Conservation (phyloP, 257 asterid species). For the Solanum arcanum region DNA sequence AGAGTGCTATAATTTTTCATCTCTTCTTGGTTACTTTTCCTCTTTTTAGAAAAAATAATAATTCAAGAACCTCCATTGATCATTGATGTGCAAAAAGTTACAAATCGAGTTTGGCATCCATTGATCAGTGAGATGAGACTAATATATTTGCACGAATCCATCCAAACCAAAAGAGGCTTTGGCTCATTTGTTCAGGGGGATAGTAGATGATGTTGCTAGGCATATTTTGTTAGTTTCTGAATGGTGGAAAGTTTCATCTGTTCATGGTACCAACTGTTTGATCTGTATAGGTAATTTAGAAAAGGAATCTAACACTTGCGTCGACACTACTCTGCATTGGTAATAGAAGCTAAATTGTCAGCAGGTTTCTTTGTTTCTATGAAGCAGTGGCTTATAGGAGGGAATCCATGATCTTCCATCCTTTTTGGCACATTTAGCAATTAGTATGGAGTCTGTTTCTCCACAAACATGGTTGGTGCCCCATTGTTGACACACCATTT, state of each 20-base stretch:
- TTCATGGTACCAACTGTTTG: neutral
- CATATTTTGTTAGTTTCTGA: neutral
- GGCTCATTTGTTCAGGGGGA: neutral
- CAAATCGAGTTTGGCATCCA: neutral
- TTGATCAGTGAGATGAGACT: neutral
- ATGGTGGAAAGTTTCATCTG: neutral
- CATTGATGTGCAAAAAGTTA: neutral
- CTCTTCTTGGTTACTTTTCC: neutral
- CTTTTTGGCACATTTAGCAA: neutral
- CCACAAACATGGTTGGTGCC: neutral
- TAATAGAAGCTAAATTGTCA: neutral
- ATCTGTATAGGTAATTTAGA: neutral
- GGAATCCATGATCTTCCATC: neutral
- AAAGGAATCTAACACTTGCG: neutral
- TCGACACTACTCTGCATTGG: neutral
- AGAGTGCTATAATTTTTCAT: neutral
- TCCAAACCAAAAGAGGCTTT: neutral
- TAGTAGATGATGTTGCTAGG: neutral
- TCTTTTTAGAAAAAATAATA: neutral
- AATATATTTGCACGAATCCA: neutral
- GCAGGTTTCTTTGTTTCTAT: neutral
- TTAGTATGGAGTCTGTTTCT: neutral
- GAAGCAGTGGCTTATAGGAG: neutral
- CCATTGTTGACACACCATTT: neutral
- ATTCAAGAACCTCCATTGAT: neutral